These are phyloP conservation scores for Trypanosoma theileri DNA, from an alignment of 208 protist genomes.

Conservation along the genomic window DNA sequence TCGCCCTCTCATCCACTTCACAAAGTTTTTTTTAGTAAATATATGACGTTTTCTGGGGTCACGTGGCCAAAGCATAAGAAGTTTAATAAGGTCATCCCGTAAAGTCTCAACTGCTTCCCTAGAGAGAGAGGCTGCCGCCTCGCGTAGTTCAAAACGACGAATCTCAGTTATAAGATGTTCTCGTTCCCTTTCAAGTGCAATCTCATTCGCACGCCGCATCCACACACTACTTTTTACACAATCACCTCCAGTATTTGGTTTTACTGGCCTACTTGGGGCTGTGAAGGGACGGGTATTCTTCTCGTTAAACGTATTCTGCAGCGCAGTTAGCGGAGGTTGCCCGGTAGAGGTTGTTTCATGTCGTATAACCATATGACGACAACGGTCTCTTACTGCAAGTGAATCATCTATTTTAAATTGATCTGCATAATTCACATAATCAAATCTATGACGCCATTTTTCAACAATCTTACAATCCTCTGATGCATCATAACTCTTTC, in stretches of 20 bases:
- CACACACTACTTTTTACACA: constrained; percentile 43
- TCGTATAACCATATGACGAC: constrained; percentile 39
- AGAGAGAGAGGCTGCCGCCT: constrained; percentile 56
- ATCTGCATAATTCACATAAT: constrained; percentile 46
- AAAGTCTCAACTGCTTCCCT: constrained; percentile 44
- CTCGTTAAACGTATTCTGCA: constrained; percentile 27
- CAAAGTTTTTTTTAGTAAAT: constrained; percentile 26
- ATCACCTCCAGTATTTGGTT: neutral
- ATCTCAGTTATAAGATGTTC: constrained; percentile 33
- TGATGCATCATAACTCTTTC: neutral
- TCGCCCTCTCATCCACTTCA: constrained; percentile 14
- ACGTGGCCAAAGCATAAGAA: constrained; percentile 19
- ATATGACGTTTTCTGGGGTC: constrained; percentile 22
- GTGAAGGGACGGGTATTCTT: neutral
- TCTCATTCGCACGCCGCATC: constrained; percentile 44
- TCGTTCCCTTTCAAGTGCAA: constrained; percentile 49
- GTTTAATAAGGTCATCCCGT: constrained; percentile 39
- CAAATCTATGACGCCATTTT: constrained; percentile 49
- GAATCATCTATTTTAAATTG: constrained; percentile 58
- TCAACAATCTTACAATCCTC: constrained; percentile 3
- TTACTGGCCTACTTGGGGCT: neutral
- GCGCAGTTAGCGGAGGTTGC: constrained; percentile 14
- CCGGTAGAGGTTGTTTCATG: constrained; percentile 11
- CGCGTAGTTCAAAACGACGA: constrained; percentile 37
- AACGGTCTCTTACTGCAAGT: constrained; percentile 48